Conservation (phyloP, 805 yeast genomes). For the Deakozyma indianensis region DNA sequence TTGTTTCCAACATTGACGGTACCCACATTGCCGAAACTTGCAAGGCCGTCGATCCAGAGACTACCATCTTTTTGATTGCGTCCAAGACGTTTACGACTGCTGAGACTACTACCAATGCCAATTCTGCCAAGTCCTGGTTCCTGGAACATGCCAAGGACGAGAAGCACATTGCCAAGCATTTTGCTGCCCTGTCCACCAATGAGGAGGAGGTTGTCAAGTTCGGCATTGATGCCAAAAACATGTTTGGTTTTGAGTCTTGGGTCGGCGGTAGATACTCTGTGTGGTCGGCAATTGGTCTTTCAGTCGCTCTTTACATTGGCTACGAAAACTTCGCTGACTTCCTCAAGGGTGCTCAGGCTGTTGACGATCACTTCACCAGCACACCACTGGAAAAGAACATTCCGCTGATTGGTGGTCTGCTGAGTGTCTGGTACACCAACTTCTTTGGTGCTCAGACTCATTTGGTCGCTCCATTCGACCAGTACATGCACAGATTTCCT, state of each 20-base stretch:
- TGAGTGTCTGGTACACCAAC: slow-evolving; percentile 97
- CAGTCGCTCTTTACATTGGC: slow-evolving; percentile 91
- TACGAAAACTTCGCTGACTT: slow-evolving; percentile 84
- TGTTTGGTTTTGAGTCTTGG: slow-evolving; percentile 98
- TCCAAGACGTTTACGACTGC: slow-evolving; percentile 99
- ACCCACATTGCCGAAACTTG: slow-evolving; percentile 90
- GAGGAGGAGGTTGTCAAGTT: slow-evolving; percentile 82
- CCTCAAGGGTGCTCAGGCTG: slow-evolving; percentile 95
- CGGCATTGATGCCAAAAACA: slow-evolving; percentile 94
- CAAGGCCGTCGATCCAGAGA: slow-evolving; percentile 67
- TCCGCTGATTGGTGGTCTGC: slow-evolving; percentile 84
- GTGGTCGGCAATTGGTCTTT: slow-evolving; percentile 97
- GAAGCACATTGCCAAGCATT: slow-evolving; percentile 84
- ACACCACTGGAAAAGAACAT: slow-evolving; percentile 85
- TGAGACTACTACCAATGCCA: slow-evolving; percentile 93
- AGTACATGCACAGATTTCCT: slow-evolving; percentile 97
- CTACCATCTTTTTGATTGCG: slow-evolving; percentile 75
- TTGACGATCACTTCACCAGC: slow-evolving; percentile 76
- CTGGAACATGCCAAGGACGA: slow-evolving; percentile 52
- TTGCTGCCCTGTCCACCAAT: slow-evolving; percentile 92
- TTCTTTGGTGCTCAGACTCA: slow-evolving; percentile 97
- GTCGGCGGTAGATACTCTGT: slow-evolving; percentile 99
- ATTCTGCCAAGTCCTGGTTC: slow-evolving; percentile 92
- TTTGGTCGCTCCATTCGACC: slow-evolving; percentile 96
- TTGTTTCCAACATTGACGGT: slow-evolving; percentile 97